These are phyloP conservation scores for Penicillium italicum DNA, from an alignment of 2,329 filamentous ascomycete species.

Conservation along the genomic window DNA sequence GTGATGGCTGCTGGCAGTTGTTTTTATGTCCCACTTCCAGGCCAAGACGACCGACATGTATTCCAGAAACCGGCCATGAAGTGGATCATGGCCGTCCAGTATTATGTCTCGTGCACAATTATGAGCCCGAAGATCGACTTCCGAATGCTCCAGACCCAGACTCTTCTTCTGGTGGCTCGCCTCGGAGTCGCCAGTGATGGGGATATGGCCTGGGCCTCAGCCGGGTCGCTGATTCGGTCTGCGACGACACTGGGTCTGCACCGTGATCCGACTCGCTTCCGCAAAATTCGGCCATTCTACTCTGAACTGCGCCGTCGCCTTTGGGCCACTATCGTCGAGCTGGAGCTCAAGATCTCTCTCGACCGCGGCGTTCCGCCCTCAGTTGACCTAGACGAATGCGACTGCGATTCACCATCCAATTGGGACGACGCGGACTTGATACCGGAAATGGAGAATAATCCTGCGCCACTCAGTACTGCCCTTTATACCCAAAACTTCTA, in stretches of 20 bases:
- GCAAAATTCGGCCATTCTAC: conserved; percentile 37
- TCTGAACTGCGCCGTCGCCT: conserved; percentile 45
- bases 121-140: conserved; percentile 32
- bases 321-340: conserved; percentile 45
- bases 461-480: conserved; percentile 14
- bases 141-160: conserved; percentile 33
- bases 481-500: conserved; percentile 28
- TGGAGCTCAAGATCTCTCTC: conserved; percentile 39
- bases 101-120: conserved; percentile 32
- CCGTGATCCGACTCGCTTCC: conserved; percentile 36
- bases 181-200: conserved; percentile 31
- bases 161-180: conserved; percentile 35
- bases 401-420: conserved; percentile 38
- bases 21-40: conserved; percentile 26
- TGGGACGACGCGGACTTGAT: conserved; percentile 36
- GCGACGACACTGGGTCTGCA: conserved; percentile 45
- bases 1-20: conserved; percentile 47
- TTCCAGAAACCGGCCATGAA: conserved; percentile 49
- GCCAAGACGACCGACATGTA: conserved; percentile 21
- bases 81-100: conserved; percentile 37
- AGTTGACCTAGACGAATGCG: conserved; percentile 36
- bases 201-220: conserved; percentile 36
- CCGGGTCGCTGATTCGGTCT: conserved; percentile 39
- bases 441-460: conserved; percentile 27
- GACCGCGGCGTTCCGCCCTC: conserved; percentile 35